These are phyloP conservation scores for Alternaria gansuensis DNA, from an alignment of 2,329 filamentous ascomycete species.

Conservation along the genomic window DNA sequence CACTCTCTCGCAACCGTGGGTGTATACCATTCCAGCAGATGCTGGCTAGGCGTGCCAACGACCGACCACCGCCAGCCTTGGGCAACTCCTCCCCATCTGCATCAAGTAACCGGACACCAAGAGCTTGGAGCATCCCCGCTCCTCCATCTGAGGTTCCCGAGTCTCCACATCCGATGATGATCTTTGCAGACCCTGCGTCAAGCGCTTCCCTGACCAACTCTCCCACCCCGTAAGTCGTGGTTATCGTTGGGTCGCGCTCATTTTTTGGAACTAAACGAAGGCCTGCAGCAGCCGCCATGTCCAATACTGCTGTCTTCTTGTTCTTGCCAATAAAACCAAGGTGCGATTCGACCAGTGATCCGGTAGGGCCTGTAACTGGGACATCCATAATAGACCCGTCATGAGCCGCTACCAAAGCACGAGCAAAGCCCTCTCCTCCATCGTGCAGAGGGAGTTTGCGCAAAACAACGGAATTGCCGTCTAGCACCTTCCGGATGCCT, in stretches of 20 bases:
- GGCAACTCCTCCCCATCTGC: constrained; percentile 51
- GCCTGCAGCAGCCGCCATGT: constrained; percentile 64
- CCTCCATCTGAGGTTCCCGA: constrained; percentile 65
- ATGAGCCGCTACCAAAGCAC: constrained; percentile 57
- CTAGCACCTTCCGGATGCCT: constrained; percentile 57
- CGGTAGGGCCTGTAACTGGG: constrained; percentile 58
- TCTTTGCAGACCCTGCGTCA: constrained; percentile 56
- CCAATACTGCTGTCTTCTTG: constrained; percentile 58
- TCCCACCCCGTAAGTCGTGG: constrained; percentile 63
- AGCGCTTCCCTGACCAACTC: constrained; percentile 60
- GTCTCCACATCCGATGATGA: constrained; percentile 64
- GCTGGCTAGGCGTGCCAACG: constrained; percentile 49
- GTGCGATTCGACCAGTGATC: constrained; percentile 55
- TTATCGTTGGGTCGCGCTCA: constrained; percentile 58
- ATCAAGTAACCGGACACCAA: constrained; percentile 59
- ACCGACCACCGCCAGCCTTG: constrained; percentile 54
- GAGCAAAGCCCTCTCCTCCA: constrained; percentile 63
- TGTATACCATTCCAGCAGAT: constrained; percentile 56
- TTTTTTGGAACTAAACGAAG: constrained; percentile 59
- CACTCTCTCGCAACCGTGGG: constrained; percentile 44
- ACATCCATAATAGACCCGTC: constrained; percentile 53
- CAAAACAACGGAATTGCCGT: constrained; percentile 52
- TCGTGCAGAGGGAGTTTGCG: constrained; percentile 63
- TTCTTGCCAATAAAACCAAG: constrained; percentile 57
- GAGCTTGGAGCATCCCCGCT: constrained; percentile 64